Evolutionary conservation across 345 rosid genomes (phyloP).

Genomic region (Gossypium ekmanianum): DNA sequence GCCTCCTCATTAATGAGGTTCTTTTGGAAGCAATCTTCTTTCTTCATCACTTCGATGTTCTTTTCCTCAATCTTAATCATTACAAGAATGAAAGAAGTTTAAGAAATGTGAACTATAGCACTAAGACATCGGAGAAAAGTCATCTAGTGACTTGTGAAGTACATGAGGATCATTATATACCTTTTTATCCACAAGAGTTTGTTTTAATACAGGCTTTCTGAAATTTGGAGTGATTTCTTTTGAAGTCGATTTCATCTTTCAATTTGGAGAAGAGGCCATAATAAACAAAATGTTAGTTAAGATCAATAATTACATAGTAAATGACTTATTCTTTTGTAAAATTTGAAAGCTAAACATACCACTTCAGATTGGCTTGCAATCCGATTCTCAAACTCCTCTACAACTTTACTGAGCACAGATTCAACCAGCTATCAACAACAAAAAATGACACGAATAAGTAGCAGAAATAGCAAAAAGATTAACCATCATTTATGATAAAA

Average conservation of each 20-base stretch:
- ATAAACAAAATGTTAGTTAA: neutral
- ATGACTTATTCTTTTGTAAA: slow-evolving; percentile 16
- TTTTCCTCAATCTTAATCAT: slow-evolving; percentile 55
- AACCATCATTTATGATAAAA: neutral
- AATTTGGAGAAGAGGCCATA: slow-evolving; percentile 18
- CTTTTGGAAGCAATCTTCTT: slow-evolving; percentile 42
- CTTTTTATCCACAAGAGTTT: slow-evolving; percentile 45
- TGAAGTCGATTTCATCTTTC: slow-evolving; percentile 44
- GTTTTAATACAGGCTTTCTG: slow-evolving; percentile 43
- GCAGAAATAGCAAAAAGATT: slow-evolving; percentile 11
- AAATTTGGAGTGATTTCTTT: slow-evolving; percentile 41
- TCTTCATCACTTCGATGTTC: slow-evolving; percentile 38
- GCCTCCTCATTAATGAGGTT: slow-evolving; percentile 43
- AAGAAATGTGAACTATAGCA: neutral
- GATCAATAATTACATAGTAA: neutral
- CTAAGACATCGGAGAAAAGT: neutral
- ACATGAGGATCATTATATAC: slow-evolving; percentile 32
- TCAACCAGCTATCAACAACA: slow-evolving; percentile 67
- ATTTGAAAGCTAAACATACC: slow-evolving; percentile 39
- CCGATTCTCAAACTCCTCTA: slow-evolving; percentile 81
- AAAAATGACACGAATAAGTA: slow-evolving; percentile 22
- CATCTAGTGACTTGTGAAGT: slow-evolving; percentile 9
- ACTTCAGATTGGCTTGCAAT: slow-evolving; percentile 56
- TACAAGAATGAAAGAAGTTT: neutral
- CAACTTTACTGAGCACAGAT: slow-evolving; percentile 80